These are phyloP conservation scores for Ascochyta viciae-villosae DNA, from an alignment of 2,329 filamentous ascomycete genomes.

Conservation along the genomic window DNA sequence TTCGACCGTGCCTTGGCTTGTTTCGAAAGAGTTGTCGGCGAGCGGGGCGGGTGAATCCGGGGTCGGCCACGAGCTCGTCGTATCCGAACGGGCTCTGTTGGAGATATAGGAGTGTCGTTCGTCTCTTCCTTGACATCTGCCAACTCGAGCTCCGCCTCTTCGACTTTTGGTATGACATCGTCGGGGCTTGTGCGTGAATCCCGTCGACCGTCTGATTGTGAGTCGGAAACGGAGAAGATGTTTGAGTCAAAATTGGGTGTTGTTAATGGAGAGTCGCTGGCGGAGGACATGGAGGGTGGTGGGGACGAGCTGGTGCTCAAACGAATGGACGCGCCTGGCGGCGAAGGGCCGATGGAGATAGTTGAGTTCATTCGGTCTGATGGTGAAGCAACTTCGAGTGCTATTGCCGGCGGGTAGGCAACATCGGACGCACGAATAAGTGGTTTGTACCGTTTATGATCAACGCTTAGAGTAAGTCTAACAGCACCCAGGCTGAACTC, in stretches of 20 bases:
- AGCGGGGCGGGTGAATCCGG: conserved; percentile 76
- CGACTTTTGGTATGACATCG: conserved; percentile 60
- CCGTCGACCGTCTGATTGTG: conserved; percentile 35
- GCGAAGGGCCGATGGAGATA: conserved; percentile 45
- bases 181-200: conserved; percentile 36
- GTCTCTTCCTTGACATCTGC: conserved; percentile 48
- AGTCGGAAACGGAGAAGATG: conserved; percentile 31
- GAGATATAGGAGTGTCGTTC: conserved; percentile 43
- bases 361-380: conserved; percentile 47
- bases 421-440: conserved; percentile 34
- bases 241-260: conserved; percentile 46
- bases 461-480: conserved; percentile 1
- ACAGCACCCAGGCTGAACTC: conserved; percentile 5
- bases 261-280: conserved; percentile 49
- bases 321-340: conserved; percentile 40
- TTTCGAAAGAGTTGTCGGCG: conserved; percentile 68
- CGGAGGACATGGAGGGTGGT: conserved; percentile 50
- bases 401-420: conserved; percentile 26
- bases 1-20: conserved; percentile 75
- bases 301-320: conserved; percentile 51
- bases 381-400: conserved; percentile 21
- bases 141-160: conserved; percentile 58
- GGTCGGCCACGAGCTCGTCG: conserved; percentile 72
- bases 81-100: conserved; percentile 46
- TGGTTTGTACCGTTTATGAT: conserved; percentile 7